phyloP scores from a whole-genome alignment of 352 stramenopile species.

The Phytophthora europaea region DNA sequence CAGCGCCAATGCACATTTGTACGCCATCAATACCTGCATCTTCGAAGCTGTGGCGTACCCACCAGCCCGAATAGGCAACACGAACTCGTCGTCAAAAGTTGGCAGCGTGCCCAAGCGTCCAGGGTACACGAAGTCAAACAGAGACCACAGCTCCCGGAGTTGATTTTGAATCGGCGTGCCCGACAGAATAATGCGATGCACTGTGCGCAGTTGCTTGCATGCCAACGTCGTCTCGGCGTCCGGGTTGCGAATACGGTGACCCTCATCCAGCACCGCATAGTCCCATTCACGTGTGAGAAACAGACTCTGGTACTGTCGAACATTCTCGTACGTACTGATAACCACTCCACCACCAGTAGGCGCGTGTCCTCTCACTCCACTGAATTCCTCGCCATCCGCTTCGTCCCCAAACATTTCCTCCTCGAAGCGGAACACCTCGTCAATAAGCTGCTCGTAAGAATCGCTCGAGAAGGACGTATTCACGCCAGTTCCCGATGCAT shows the following conservation, averaged over 20 bases:
- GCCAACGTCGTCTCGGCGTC: slow-evolving; percentile 97
- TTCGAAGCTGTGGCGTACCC: slow-evolving; percentile 93
- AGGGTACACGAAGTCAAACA: slow-evolving; percentile 99
- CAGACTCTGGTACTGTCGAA: slow-evolving; percentile 92
- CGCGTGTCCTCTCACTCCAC: slow-evolving; percentile 17
- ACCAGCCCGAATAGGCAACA: slow-evolving; percentile 96
- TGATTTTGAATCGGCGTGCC: slow-evolving; percentile 96
- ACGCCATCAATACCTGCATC: slow-evolving; percentile 97
- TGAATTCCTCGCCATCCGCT: slow-evolving; percentile 1
- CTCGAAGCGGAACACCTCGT: slow-evolving; percentile 60
- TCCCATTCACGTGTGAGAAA: slow-evolving; percentile 95
- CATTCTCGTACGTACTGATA: slow-evolving; percentile 98
- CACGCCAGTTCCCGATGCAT: slow-evolving; percentile 83
- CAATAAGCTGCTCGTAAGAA: slow-evolving; percentile 68
- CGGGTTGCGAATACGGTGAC: slow-evolving; percentile 99
- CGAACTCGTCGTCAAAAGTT: slow-evolving; percentile 98
- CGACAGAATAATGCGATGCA: slow-evolving; percentile 94
- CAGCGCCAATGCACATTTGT: slow-evolving; percentile 96
- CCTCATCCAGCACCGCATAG: slow-evolving; percentile 99
- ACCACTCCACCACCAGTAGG: slow-evolving; percentile 84
- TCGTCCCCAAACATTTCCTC: slow-evolving; percentile 37
- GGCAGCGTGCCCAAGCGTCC: slow-evolving; percentile 97
- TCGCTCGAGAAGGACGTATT: slow-evolving; percentile 41
- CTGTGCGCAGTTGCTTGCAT: slow-evolving; percentile 93
- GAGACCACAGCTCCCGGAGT: slow-evolving; percentile 97